These are phyloP conservation scores for Mycena alexandri DNA, from an alignment of 768 basidiomycete genomes.

Conservation along the genomic window DNA sequence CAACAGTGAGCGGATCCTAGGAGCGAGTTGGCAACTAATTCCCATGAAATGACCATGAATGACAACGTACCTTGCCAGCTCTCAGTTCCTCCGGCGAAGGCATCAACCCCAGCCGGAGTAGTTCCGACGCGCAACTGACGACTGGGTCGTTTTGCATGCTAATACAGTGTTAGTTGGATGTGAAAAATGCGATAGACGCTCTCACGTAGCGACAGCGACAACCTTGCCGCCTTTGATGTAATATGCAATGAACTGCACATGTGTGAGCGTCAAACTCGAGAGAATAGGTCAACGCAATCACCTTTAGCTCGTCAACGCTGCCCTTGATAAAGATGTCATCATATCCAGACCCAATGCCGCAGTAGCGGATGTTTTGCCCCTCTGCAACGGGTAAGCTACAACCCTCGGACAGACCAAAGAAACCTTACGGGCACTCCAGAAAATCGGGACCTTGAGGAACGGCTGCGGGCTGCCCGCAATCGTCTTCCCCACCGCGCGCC, in stretches of 20 bases:
- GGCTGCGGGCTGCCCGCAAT: constrained; percentile 75
- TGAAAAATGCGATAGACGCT: background rate
- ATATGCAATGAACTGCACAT: constrained; percentile 79
- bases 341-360: constrained; percentile 76
- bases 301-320: constrained; percentile 82
- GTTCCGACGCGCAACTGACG: constrained; percentile 81
- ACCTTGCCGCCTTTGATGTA: constrained; percentile 76
- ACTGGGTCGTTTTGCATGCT: constrained; percentile 87
- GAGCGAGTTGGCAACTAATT: background rate
- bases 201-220: constrained; percentile 75
- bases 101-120: constrained; percentile 85
- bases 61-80: constrained; percentile 72
- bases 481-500: constrained; percentile 83
- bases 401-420: background rate
- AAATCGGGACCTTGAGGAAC: constrained; percentile 86
- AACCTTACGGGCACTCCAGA: constrained; percentile 89
- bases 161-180: constrained; percentile 12
- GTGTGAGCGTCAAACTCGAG: constrained; percentile 7
- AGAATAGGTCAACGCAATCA: constrained; percentile 39
- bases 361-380: constrained; percentile 90
- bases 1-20: constrained; percentile 31
- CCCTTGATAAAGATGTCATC: constrained; percentile 88
- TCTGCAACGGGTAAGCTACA: constrained; percentile 54
- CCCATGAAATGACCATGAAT: background rate
- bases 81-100: constrained; percentile 80